A percentile compares a stretch with the other conserved stretches of the same genome.
Evolutionary conservation across 352 stramenopile species (phyloP).

Genomic region (Phytophthora aleatoria): DNA sequence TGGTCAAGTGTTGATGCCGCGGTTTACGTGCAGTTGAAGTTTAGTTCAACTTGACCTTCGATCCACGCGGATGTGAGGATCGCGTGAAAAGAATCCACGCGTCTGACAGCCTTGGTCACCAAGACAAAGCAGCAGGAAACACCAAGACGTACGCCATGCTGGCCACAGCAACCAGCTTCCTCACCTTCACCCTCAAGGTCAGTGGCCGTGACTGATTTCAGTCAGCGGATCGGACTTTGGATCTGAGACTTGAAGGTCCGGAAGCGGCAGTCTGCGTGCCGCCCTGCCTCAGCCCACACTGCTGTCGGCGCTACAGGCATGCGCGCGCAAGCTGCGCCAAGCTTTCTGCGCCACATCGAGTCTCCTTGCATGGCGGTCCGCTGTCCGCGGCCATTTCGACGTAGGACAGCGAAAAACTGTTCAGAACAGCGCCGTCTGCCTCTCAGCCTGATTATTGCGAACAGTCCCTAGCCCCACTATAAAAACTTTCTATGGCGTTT

Average conservation of each 20-base stretch:
- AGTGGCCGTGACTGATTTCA: conserved; percentile 4
- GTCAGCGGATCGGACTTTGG: conserved; percentile 1
- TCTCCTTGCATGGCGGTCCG: conserved; percentile 1
- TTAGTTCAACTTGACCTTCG: conserved; percentile 15
- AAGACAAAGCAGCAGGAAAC: neutral
- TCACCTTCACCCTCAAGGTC: neutral
- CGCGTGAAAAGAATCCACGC: neutral
- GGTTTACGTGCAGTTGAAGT: conserved; percentile 16
- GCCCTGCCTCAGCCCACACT: neutral
- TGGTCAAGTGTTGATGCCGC: neutral
- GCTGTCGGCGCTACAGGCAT: neutral
- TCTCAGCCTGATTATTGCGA: conserved; percentile 15
- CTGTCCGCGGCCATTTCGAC: conserved; percentile 8
- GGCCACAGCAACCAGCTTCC: too few species aligned
- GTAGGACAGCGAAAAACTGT: conserved; percentile 9
- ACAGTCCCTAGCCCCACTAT: too few species aligned
- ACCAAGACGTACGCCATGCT: neutral
- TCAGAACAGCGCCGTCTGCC: conserved; percentile 14
- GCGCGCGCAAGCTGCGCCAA: neutral
- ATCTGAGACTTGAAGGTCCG: conserved; percentile 1
- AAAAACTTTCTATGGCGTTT: conserved; percentile 12
- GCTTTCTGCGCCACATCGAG: conserved; percentile 8
- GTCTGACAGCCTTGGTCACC: neutral
- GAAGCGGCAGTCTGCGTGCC: neutral
- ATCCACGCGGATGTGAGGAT: conserved; percentile 5